phyloP scores from a whole-genome alignment of 2,329 filamentous ascomycete genomes.

The Laburnicola sp. region DNA sequence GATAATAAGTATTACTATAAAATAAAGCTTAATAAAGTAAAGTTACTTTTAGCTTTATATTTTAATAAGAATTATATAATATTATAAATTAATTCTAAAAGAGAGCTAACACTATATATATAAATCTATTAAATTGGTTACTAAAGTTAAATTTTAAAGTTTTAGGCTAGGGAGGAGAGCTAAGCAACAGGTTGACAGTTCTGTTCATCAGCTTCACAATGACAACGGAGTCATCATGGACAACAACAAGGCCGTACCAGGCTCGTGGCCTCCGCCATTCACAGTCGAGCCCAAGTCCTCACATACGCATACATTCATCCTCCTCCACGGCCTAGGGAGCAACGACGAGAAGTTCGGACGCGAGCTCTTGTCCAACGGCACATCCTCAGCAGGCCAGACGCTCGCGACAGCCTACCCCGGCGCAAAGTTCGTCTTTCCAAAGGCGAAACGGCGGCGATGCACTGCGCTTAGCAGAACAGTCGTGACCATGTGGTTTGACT shows the following conservation, averaged over 20 bases:
- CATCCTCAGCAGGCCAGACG: background rate
- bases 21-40: no score
- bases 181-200: no score
- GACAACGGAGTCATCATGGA: background rate
- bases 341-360: conserved; percentile 33
- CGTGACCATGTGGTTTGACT: conserved; percentile 57
- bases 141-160: no score
- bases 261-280: background rate
- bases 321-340: conserved; percentile 56
- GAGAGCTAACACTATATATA: no score
- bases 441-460: conserved; percentile 49
- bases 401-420: conserved; percentile 45
- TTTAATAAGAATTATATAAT: no score
- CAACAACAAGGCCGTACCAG: background rate
- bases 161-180: no score
- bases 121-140: no score
- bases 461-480: conserved; percentile 46
- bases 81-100: no score
- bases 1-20: no score
- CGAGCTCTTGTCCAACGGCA: conserved; percentile 49
- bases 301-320: conserved; percentile 53
- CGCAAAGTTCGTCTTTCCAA: conserved; percentile 56
- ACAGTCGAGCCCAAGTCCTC: background rate
- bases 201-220: no score
- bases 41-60: no score